A percentile compares a stretch with the other conserved stretches of the same genome.
Evolutionary conservation across 352 stramenopile genomes (phyloP).

Genomic region (Phytopythium sindhum): DNA sequence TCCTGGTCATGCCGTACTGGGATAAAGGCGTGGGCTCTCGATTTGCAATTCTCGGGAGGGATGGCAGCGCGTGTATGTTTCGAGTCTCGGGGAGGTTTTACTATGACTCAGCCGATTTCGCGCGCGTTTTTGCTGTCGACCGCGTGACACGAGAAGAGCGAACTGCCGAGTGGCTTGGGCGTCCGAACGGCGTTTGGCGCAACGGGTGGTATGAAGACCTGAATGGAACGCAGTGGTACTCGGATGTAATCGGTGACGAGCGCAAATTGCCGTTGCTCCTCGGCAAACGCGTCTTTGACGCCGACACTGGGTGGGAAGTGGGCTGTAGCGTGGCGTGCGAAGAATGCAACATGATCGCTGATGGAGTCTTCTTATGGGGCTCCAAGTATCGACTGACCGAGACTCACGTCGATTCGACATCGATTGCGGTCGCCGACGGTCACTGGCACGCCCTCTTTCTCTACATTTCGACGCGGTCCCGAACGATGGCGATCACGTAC

Average conservation of each 20-base stretch:
- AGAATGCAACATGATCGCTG: no score
- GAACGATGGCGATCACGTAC: neutral
- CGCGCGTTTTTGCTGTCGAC: slow-evolving; percentile 3
- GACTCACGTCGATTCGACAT: neutral
- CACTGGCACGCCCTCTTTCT: slow-evolving; percentile 3
- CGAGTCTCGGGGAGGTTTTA: neutral
- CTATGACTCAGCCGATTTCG: neutral
- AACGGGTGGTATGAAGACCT: slow-evolving; percentile 28
- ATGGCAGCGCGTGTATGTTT: slow-evolving; percentile 17
- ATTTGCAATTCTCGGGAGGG: slow-evolving; percentile 26
- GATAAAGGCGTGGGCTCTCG: slow-evolving; percentile 24
- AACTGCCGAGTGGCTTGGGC: slow-evolving; percentile 14
- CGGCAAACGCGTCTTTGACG: neutral
- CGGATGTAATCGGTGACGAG: slow-evolving; percentile 10
- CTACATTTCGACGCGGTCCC: neutral
- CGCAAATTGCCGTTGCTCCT: neutral
- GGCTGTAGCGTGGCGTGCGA: neutral
- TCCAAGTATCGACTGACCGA: neutral
- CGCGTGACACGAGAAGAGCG: slow-evolving; percentile 4
- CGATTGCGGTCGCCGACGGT: slow-evolving; percentile 5
- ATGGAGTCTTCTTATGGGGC: neutral
- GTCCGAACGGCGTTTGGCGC: slow-evolving; percentile 12
- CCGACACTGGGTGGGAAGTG: neutral
- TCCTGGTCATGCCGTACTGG: slow-evolving; percentile 34
- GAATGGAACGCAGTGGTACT: slow-evolving; percentile 18